Base-by-base conservation (phyloP, 2,329 filamentous ascomycete genomes). In the Trichoderma sp. region DNA sequence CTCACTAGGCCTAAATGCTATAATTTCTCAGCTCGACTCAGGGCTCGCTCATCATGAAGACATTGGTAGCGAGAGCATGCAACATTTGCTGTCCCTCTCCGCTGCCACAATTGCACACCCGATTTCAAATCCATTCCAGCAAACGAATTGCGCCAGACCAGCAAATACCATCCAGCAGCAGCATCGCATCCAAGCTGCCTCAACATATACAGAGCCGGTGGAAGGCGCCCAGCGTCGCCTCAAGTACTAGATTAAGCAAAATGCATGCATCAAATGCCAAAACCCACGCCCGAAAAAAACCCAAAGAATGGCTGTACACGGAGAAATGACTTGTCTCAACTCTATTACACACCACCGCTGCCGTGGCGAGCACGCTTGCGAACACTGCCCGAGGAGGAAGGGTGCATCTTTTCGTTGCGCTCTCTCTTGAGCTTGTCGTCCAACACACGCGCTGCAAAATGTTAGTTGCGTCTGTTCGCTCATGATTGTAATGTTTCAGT, bases 401-500 rank as follows among this genome's bases (percentile, higher is more conserved):
- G 84, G 66, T 87, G 85, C 79, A 87, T 81, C 79, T 89, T 89
- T 61, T 88, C 85, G 79, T 82, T 86, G 74, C 83, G 83, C 75
- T 90, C 87, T 73, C 86, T 82, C 83, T 87, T 88, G 82, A 89
- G 85, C 79, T 90, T 90, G 76, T 89, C 85, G 81, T 90, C 87
- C 77, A 90, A 79, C 24, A 90, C 87, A 70, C 87, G 87, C 18
- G 87, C 87, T 89, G 74, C 55, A 30, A 21, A 49, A 11, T 18
- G n/a, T 76, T 71, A 75, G 65, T 46, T 65, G 66, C n/a, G 7
- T 43, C 14, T 16, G 13, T 10, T n/a, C 18, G 14, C 24, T 51
- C 7, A 34, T 21, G 5, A 30, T 59, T 32, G 52, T 11, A 55
- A 64, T 32, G 18, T 26, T 7, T 16, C 37, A 26, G 14, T 5